These are phyloP conservation scores for Heliamphora pulchella DNA, from an alignment of 179 eudicot genomes.

Conservation along the genomic window DNA sequence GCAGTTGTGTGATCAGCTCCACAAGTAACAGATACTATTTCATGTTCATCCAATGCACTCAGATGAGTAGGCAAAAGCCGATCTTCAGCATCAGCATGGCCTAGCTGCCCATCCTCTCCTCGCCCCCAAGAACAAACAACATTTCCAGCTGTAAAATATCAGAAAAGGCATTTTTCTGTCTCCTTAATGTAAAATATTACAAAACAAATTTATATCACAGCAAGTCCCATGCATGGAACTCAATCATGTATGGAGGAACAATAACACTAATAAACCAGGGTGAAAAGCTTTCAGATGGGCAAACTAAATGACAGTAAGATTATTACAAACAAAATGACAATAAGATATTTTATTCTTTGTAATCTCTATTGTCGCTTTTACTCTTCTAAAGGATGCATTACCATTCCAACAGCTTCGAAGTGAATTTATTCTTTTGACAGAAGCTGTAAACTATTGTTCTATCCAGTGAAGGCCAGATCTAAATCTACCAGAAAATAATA, in stretches of 20 bases:
- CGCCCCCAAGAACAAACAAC: slow-evolving; percentile 96
- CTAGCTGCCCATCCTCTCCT: slow-evolving; percentile 97
- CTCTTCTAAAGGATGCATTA: background rate
- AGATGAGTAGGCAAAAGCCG: slow-evolving; percentile 64
- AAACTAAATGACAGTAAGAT: background rate
- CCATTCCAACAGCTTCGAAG: background rate
- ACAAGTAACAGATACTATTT: slow-evolving; percentile 65
- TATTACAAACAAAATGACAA: no score
- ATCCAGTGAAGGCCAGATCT: background rate
- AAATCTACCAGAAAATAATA: background rate
- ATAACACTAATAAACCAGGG: background rate
- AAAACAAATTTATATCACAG: background rate
- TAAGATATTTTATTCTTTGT: background rate
- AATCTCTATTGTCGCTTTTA: background rate
- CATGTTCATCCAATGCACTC: slow-evolving; percentile 73
- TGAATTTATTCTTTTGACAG: background rate
- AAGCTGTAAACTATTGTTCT: background rate
- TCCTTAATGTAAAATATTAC: background rate
- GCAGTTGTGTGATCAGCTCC: slow-evolving; percentile 97
- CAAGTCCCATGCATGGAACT: background rate
- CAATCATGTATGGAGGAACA: background rate
- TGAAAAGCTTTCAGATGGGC: background rate
- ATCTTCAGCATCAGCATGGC: slow-evolving; percentile 96
- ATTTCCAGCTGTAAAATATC: slow-evolving; percentile 52
- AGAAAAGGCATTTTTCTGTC: background rate